Conservation (phyloP, 1,284 basidiomycete species). For the Ustilago nuda region DNA sequence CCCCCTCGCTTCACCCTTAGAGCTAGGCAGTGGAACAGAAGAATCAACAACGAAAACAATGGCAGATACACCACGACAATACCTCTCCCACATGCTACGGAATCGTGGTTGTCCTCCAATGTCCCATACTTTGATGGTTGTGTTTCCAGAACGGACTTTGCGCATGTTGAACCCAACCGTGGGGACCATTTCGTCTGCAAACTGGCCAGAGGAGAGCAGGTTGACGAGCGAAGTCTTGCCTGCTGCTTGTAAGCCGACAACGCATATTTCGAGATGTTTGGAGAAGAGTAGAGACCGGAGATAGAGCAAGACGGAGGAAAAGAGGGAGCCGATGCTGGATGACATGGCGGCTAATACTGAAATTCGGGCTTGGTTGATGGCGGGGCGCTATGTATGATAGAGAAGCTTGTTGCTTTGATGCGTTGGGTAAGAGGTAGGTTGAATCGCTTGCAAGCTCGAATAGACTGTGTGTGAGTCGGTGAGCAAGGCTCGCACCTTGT, state of each 20-base stretch:
- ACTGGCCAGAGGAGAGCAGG: constrained; percentile 84
- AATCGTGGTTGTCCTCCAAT: constrained; percentile 94
- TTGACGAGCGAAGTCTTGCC: constrained; percentile 93
- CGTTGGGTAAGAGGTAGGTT: neutral
- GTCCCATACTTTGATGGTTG: constrained; percentile 94
- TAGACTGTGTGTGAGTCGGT: neutral
- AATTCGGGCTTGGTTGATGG: neutral
- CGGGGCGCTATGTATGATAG: too few species aligned
- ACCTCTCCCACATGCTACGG: constrained; percentile 86
- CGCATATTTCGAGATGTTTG: constrained; percentile 89
- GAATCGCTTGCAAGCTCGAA: neutral
- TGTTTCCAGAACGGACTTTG: constrained; percentile 83
- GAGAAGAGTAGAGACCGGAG: constrained; percentile 79
- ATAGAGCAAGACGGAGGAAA: constrained; percentile 55
- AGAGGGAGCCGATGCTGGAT: constrained; percentile 44
- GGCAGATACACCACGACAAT: constrained; percentile 92
- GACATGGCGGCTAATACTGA: constrained; percentile 28
- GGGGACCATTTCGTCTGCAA: constrained; percentile 88
- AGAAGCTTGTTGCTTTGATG: too few species aligned
- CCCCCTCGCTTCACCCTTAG: constrained; percentile 6
- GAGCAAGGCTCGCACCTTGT: neutral
- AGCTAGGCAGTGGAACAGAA: constrained; percentile 34
- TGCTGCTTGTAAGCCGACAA: constrained; percentile 92
- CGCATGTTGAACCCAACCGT: constrained; percentile 90
- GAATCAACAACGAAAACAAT: constrained; percentile 79